Base-by-base conservation (phyloP, 129 eudicot genomes). In the Lactuca sativa region DNA sequence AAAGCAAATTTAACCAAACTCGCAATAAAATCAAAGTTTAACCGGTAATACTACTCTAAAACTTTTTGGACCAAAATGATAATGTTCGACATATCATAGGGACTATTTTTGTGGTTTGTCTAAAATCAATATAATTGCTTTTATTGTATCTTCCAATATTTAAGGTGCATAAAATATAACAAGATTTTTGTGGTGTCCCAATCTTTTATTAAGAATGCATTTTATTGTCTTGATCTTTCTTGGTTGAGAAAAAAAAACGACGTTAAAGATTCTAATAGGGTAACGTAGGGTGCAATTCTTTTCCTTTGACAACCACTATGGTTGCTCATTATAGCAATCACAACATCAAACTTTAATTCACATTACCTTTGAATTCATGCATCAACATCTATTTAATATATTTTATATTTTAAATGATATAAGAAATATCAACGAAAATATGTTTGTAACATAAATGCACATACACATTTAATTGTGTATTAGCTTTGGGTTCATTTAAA, bases 281-380 rank as follows among this genome's bases (percentile, higher is more conserved):
- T 47, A 47, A 47, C 15, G 15, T 47, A 47, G 52, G 52, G 52
- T 12, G 52, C 52, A 12, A 47, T 47, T 47, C 52, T 10, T 47
- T 47, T 47, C 12, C 52, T 47, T 11, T 33, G 37, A 58, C 73
- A 66, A 75, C 79, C 67, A 75, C 67, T 47, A 44, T 57, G 79
- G 79, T 75, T 75, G 79, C 79, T 75, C 73, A 57, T 75, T 57
- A 75, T 66, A 59, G 67, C 73, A 57, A 66, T 58, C 66, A 74
- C 52, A 44, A 12, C 66, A 56, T 66, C 73, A 71, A 59, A 70
- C 66, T 43, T 70, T 4, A 44, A 56, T 57, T 56, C 43, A 47
- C 62, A 59, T 66, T 58, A 36, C 41, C 3, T 74, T 66, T 66
- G 15, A 36, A 56, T 56, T 74, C 69, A 59, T 31, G 36, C 51